Evolutionary conservation across 2,329 filamentous ascomycete genomes (phyloP).

Genomic region (Lecanicillium sp.): DNA sequence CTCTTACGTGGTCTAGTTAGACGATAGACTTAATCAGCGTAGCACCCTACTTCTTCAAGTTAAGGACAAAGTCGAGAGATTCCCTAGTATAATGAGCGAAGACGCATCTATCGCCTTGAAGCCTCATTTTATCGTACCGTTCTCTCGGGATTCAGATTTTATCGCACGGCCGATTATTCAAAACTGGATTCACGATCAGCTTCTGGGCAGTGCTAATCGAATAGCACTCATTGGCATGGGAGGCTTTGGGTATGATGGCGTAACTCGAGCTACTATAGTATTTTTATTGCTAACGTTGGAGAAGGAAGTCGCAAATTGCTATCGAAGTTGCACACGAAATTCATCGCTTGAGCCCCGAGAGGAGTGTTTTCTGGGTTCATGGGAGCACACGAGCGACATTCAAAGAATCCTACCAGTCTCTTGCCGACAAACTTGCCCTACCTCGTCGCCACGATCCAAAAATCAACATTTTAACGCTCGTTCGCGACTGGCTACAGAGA

Average conservation of each 20-base stretch:
- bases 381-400: constrained; percentile 7
- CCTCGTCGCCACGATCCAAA: constrained; percentile 8
- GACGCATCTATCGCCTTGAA: constrained; percentile 3
- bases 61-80: not conserved
- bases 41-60: constrained; percentile 6
- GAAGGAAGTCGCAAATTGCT: constrained; percentile 14
- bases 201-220: not conserved
- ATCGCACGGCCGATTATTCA: constrained; percentile 8
- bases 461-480: constrained; percentile 8
- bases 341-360: constrained; percentile 1
- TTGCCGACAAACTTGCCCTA: constrained; percentile 8
- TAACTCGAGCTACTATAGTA: not conserved
- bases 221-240: constrained; percentile 11
- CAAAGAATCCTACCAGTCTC: constrained; percentile 8
- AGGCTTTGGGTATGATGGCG: constrained; percentile 9
- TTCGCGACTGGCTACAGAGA: constrained; percentile 12
- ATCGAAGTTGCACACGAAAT: constrained; percentile 11
- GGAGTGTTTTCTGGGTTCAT: constrained; percentile 12
- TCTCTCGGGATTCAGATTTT: constrained; percentile 11
- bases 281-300: constrained; percentile 1
- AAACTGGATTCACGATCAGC: constrained; percentile 7
- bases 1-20: not conserved
- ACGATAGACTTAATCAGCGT: not conserved
- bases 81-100: not conserved
- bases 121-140: constrained; percentile 9